phyloP scores from a whole-genome alignment of 2,329 filamentous ascomycete genomes.

The Hortaea sp. region DNA sequence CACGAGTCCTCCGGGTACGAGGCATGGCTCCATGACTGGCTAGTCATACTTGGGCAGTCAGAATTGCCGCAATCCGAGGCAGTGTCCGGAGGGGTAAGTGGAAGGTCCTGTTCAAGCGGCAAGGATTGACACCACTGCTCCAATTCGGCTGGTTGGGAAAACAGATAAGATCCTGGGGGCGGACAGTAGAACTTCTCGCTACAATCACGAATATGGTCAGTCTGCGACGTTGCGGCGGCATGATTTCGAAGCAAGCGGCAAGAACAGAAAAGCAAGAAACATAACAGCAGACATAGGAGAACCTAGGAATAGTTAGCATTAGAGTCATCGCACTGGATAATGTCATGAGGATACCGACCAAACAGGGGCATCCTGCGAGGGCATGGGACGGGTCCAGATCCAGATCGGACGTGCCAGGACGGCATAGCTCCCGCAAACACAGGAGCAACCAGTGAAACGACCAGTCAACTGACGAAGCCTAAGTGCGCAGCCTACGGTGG shows the following conservation, averaged over 20 bases:
- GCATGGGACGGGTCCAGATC: too few species aligned
- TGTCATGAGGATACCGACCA: too few species aligned
- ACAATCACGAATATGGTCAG: conserved; percentile 15
- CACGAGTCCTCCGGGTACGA: conserved; percentile 19
- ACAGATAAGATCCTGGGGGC: conserved; percentile 19
- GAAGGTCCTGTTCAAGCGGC: conserved; percentile 13
- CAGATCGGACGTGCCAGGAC: too few species aligned
- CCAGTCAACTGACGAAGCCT: too few species aligned
- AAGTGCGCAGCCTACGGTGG: too few species aligned
- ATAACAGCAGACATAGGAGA: conserved; percentile 2
- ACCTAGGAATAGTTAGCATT: neutral
- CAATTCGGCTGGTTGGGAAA: conserved; percentile 20
- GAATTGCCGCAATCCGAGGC: conserved; percentile 20
- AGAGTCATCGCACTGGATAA: too few species aligned
- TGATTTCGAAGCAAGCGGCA: neutral
- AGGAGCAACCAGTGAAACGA: too few species aligned
- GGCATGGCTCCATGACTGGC: conserved; percentile 15
- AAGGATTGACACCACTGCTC: conserved; percentile 23
- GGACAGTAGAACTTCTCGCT: conserved; percentile 20
- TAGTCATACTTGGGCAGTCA: conserved; percentile 20
- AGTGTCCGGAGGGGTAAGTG: conserved; percentile 22
- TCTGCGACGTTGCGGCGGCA: conserved; percentile 3
- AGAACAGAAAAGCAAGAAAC: conserved; percentile 3
- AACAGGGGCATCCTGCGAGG: too few species aligned
- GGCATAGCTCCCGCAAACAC: too few species aligned